phyloP scores from a whole-genome alignment of 2,329 filamentous ascomycete species.

The Colletotrichum sp. region DNA sequence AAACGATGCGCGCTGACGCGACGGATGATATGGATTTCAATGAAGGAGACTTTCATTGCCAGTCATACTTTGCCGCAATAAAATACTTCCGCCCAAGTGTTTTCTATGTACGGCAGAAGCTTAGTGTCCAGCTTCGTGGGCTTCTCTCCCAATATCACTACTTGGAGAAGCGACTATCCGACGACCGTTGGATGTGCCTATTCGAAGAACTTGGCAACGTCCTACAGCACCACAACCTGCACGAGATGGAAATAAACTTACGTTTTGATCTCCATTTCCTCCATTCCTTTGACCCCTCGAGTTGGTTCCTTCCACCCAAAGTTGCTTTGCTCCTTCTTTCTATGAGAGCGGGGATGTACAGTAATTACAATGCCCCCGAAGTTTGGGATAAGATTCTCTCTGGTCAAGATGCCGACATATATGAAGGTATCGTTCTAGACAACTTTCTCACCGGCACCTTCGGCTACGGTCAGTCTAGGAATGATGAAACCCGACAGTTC shows the following conservation, averaged over 20 bases:
- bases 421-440: background rate
- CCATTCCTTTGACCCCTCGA: background rate
- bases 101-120: accelerated
- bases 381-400: background rate
- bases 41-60: background rate
- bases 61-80: background rate
- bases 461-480: background rate
- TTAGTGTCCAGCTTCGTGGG: background rate
- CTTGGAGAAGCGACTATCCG: background rate
- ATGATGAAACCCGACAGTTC: background rate
- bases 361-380: background rate
- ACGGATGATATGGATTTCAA: background rate
- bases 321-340: background rate
- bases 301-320: background rate
- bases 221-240: background rate
- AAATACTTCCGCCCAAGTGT: background rate
- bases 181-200: background rate
- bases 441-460: background rate
- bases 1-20: background rate
- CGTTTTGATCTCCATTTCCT: accelerated
- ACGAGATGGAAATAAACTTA: background rate
- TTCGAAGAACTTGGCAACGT: background rate
- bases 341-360: background rate
- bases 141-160: background rate
- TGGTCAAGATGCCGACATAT: background rate